phyloP scores from a whole-genome alignment of 2,329 filamentous ascomycete species.

The Neofusicoccum parvum region DNA sequence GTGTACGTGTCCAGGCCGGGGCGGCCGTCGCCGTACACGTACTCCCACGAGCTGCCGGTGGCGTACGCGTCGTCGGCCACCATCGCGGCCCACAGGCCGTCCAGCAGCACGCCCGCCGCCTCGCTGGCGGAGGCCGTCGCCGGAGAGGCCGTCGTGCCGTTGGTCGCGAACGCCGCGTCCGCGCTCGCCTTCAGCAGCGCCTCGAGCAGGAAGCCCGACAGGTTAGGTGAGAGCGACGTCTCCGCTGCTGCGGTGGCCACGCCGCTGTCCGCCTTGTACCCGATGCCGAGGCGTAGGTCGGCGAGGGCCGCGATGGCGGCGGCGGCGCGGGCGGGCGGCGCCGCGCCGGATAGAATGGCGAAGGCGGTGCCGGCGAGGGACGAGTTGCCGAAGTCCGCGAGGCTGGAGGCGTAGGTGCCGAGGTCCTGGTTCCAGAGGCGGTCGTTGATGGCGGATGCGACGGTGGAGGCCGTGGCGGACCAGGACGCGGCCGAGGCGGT shows the following conservation, averaged over 20 bases:
- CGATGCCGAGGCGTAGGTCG: conserved; percentile 35
- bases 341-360: conserved; percentile 37
- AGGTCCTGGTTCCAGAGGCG: conserved; percentile 37
- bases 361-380: conserved; percentile 39
- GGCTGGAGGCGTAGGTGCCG: conserved; percentile 34
- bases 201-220: conserved; percentile 47
- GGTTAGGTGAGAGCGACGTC: conserved; percentile 46
- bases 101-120: conserved; percentile 34
- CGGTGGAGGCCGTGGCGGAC: conserved; percentile 24
- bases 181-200: conserved; percentile 35
- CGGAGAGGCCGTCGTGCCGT: not conserved
- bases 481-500: conserved; percentile 29
- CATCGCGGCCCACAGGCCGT: conserved; percentile 48
- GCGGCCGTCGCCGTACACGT: conserved; percentile 41
- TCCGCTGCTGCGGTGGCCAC: conserved; percentile 32
- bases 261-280: conserved; percentile 38
- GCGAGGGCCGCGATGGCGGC: conserved; percentile 35
- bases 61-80: conserved; percentile 38
- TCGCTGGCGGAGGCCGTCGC: not conserved
- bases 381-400: not conserved
- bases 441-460: conserved; percentile 33
- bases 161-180: not conserved
- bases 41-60: conserved; percentile 51
- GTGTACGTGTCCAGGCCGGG: conserved; percentile 49
- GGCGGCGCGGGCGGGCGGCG: conserved; percentile 34